Evolutionary conservation across 495 filamentous ascomycete genomes (phyloP), one percentile per base, ranked within the genome.

Genomic region (Penicillium cinerascens): DNA sequence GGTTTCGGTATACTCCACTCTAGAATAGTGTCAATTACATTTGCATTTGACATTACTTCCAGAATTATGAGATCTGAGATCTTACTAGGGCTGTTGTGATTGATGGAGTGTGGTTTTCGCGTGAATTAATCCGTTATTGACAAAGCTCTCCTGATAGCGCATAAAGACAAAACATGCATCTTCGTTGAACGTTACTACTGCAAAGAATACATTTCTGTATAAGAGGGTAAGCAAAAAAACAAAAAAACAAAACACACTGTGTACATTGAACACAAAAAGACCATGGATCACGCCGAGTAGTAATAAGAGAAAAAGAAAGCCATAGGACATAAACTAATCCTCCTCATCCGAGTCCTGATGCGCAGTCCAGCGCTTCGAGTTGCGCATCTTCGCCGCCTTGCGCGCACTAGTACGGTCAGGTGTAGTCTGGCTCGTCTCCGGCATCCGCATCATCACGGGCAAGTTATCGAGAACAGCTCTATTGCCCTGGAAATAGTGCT

Each of bases 401-500:
- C 64, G 66, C 0, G 67, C 62, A n/a, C 64, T 47, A 5, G 46
- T 51, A 3, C 72, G 66, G 55, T 75, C 66, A 10, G 18, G 33
- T 7, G 55, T 42, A 2, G 52, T 44, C 7, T 42, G 25, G 4
- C 47, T 29, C 0, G 55, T 9, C 39, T 51, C 37, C 42, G 58
- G 4, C 59, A 66, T 63, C 10, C 68, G 69, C 45, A 78, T 59
- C 68, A 76, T 72, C 1, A 78, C 67, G 52, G 87, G 88, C 43
- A 97, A 71, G 63, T 83, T 84, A 40, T 92, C 81, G 61, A 86
- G 83, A 1, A 97, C 85, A 6, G 87, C 81, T 41, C 85, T 82
- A 54, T 97, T 97, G 35, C 83, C 78, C 69, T 88, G 75, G 67
- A 87, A 95, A 64, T 91, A 96, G 69, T 97, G 92, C 35, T 78